phyloP scores from a whole-genome alignment of 495 filamentous ascomycete species.

The Neurospora hispaniola region DNA sequence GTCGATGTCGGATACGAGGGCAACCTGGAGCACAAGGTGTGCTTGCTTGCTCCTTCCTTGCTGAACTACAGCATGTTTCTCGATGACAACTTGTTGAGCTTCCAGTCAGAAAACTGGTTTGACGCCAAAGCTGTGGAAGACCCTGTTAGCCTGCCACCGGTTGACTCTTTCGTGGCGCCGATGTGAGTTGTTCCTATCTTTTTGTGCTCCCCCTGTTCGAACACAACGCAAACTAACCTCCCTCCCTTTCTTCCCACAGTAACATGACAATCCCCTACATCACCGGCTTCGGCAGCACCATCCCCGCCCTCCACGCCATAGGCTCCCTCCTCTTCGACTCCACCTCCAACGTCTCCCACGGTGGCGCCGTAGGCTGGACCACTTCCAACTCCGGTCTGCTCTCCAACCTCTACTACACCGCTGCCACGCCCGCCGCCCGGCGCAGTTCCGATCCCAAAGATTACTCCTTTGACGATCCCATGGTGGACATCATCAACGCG shows the following conservation, averaged over 20 bases:
- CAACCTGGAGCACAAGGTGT: not conserved
- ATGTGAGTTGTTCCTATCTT: not conserved
- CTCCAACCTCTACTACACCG: not conserved
- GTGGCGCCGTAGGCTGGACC: not conserved
- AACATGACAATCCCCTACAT: not conserved
- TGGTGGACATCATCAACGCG: not conserved
- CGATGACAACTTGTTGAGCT: not conserved
- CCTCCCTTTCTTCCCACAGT: not conserved
- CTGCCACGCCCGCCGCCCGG: not conserved
- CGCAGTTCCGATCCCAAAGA: not conserved
- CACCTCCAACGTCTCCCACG: not conserved
- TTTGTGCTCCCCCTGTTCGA: no score
- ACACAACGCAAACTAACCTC: not conserved
- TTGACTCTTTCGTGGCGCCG: not conserved
- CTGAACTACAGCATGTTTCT: not conserved
- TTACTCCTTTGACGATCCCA: not conserved
- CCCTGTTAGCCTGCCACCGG: not conserved
- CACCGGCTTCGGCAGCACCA: not conserved
- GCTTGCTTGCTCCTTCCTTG: not conserved
- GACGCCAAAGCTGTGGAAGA: not conserved
- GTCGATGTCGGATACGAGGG: not conserved
- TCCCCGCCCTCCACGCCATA: not conserved
- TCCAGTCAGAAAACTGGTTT: not conserved
- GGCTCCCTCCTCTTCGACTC: not conserved
- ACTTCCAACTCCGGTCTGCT: not conserved